Percentiles rank a stretch among this genome's conserved stretches.
These are phyloP conservation scores for Phylloporus sp. DNA, from an alignment of 768 basidiomycete genomes.

Conservation along the genomic window DNA sequence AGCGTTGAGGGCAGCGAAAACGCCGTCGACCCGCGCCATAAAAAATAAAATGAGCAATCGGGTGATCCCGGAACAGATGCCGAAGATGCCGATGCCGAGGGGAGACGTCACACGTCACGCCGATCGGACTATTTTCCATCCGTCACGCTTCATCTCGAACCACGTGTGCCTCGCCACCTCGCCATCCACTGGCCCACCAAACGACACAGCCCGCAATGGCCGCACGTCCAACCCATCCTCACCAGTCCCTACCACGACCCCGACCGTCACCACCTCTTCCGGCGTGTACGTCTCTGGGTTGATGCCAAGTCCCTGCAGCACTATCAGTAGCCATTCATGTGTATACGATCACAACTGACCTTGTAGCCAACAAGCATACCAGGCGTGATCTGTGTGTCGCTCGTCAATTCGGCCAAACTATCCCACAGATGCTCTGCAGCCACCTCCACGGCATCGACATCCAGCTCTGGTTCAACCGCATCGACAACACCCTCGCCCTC, in stretches of 20 bases:
- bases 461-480: neutral
- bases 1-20: conserved; percentile 2
- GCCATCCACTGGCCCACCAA: conserved; percentile 26
- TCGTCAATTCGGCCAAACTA: conserved; percentile 19
- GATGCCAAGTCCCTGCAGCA: conserved; percentile 50
- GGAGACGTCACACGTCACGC: neutral
- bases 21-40: conserved; percentile 4
- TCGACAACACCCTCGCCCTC: too few species aligned
- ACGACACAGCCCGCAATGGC: conserved; percentile 23
- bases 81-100: neutral
- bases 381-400: conserved; percentile 23
- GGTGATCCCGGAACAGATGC: conserved; percentile 15
- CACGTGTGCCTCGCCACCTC: conserved; percentile 22
- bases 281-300: conserved; percentile 59
- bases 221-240: conserved; percentile 11
- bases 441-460: conserved; percentile 9
- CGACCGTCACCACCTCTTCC: conserved; percentile 50
- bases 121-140: conserved; percentile 21
- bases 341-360: conserved; percentile 29
- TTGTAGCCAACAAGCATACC: conserved; percentile 47
- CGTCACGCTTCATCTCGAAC: conserved; percentile 25
- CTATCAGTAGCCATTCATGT: neutral
- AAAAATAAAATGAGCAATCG: conserved; percentile 19
- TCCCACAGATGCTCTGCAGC: conserved; percentile 17
- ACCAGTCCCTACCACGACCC: conserved; percentile 31